Conservation (phyloP, 2,329 filamentous ascomycete genomes). For the Penicillium sp. region DNA sequence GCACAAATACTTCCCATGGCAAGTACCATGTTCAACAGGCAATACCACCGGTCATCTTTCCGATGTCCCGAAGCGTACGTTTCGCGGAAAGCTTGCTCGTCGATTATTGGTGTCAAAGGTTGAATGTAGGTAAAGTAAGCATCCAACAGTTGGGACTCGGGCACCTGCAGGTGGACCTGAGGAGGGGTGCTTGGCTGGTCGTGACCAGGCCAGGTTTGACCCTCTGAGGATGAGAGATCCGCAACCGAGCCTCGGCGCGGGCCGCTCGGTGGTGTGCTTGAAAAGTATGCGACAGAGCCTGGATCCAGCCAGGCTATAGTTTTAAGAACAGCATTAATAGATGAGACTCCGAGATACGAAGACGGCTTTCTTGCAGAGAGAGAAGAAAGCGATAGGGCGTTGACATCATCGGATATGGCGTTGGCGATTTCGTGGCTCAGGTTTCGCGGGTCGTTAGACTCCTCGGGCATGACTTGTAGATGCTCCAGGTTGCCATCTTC, state of each 20-base stretch:
- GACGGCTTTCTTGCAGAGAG: constrained; percentile 63
- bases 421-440: constrained; percentile 61
- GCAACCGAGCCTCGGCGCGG: constrained; percentile 22
- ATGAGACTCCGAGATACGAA: constrained; percentile 75
- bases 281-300: constrained; percentile 53
- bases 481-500: constrained; percentile 61
- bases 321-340: constrained; percentile 74
- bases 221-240: constrained; percentile 27
- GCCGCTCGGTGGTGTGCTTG: constrained; percentile 41
- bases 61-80: constrained; percentile 67
- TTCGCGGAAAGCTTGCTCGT: constrained; percentile 71
- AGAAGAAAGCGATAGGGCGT: constrained; percentile 68
- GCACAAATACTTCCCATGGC: constrained; percentile 75
- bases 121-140: constrained; percentile 78
- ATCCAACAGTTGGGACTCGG: constrained; percentile 71
- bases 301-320: constrained; percentile 67
- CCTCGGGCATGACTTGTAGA: constrained; percentile 76
- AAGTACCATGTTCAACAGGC: constrained; percentile 76
- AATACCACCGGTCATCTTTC: constrained; percentile 72
- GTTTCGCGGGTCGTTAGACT: constrained; percentile 51
- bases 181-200: constrained; percentile 50
- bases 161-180: constrained; percentile 60
- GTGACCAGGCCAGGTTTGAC: constrained; percentile 32
- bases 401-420: constrained; percentile 72
- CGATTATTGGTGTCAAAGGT: constrained; percentile 73